Conservation (phyloP, 352 stramenopile genomes). For the Thalassiosira livingstoniorum region DNA sequence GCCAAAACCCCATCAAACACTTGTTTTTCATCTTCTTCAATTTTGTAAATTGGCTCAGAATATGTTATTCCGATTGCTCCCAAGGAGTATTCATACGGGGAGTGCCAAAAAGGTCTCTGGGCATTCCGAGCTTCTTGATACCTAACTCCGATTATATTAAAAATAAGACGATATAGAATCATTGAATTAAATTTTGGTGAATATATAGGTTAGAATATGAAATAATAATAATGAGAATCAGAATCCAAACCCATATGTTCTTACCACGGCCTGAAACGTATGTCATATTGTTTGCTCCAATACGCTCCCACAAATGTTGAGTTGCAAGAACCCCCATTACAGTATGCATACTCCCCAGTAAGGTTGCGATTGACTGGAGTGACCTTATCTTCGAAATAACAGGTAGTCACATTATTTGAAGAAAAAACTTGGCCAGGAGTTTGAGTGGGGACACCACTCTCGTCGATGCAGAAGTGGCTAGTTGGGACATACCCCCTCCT, state of each 20-base stretch:
- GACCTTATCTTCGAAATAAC: constrained; percentile 15
- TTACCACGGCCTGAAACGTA: too few species aligned
- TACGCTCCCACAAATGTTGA: too few species aligned
- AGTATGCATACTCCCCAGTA: constrained; percentile 30
- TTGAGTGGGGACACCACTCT: constrained; percentile 44
- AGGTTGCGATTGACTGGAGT: constrained; percentile 23
- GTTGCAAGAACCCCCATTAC: too few species aligned
- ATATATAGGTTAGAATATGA: too few species aligned
- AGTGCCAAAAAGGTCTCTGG: constrained; percentile 52
- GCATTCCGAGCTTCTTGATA: too few species aligned
- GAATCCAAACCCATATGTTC: too few species aligned
- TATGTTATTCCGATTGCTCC: constrained; percentile 60
- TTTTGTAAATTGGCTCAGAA: constrained; percentile 51
- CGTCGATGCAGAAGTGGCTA: constrained; percentile 43
- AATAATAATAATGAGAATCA: too few species aligned
- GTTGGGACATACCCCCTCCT: constrained; percentile 43
- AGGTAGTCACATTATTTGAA: constrained; percentile 21
- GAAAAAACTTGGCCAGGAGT: constrained; percentile 17
- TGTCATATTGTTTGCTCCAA: too few species aligned
- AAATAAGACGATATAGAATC: too few species aligned
- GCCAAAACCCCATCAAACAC: constrained; percentile 61
- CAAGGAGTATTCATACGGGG: constrained; percentile 46
- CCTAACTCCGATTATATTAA: too few species aligned
- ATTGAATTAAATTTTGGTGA: too few species aligned
- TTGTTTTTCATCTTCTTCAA: constrained; percentile 29